phyloP scores from a whole-genome alignment of 805 yeast genomes.

The Lachancea dasiensis region DNA sequence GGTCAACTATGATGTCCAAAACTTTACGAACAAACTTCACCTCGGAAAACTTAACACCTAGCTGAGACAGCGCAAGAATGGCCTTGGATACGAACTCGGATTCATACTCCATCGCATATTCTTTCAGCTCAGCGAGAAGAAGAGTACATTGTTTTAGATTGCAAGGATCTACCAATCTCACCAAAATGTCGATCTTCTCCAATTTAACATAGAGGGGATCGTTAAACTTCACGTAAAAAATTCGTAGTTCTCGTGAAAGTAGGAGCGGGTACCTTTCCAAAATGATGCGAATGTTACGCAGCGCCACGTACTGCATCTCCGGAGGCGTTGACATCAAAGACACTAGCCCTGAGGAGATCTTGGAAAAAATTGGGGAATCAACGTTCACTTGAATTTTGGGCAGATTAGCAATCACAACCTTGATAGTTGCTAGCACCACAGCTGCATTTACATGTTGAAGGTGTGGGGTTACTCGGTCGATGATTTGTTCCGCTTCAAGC shows the following conservation, averaged over 20 bases:
- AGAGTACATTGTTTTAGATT: conserved; percentile 45
- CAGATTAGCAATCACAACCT: conserved; percentile 68
- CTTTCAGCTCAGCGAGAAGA: conserved; percentile 64
- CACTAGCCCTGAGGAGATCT: conserved; percentile 79
- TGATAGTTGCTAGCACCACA: conserved; percentile 80
- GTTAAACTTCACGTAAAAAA: conserved; percentile 83
- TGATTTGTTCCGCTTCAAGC: conserved; percentile 73
- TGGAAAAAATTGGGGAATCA: conserved; percentile 48
- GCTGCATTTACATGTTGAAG: conserved; percentile 96
- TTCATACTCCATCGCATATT: conserved; percentile 82
- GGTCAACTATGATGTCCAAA: conserved; percentile 51
- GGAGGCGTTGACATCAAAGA: conserved; percentile 84
- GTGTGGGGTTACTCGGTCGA: conserved; percentile 89
- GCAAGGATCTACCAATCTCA: conserved; percentile 54
- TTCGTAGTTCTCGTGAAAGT: conserved; percentile 72
- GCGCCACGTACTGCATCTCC: conserved; percentile 90
- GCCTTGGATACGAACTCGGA: conserved; percentile 65
- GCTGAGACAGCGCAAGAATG: conserved; percentile 61
- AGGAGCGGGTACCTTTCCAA: conserved; percentile 83
- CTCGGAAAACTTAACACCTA: conserved; percentile 53
- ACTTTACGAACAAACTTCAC: conserved; percentile 44
- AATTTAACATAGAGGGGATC: conserved; percentile 75
- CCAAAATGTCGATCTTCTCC: conserved; percentile 70
- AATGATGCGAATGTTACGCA: conserved; percentile 84
- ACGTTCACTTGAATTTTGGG: conserved; percentile 40